A percentile compares a stretch with the other conserved stretches of the same genome.
Evolutionary conservation across 1,284 basidiomycete genomes (phyloP).

Genomic region (Apiotrichum siamense): DNA sequence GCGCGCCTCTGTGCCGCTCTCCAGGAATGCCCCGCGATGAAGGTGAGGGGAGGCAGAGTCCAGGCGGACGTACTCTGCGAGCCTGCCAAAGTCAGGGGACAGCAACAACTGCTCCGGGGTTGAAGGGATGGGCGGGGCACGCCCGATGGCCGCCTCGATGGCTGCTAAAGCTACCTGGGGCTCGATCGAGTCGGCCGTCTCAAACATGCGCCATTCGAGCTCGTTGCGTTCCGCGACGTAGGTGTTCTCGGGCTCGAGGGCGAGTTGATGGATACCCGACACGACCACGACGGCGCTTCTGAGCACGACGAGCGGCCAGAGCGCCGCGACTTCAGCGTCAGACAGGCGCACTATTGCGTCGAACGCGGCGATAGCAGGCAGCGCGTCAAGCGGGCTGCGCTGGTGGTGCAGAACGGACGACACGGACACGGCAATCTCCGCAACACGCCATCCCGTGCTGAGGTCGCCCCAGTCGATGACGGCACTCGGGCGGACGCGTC

Average conservation of each 20-base stretch:
- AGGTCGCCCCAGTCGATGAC: constrained; percentile 18
- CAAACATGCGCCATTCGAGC: constrained; percentile 11
- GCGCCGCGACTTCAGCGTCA: constrained; percentile 8
- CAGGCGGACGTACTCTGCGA: not conserved
- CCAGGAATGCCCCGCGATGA: not conserved
- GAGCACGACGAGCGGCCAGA: constrained; percentile 13
- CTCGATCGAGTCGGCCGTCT: not conserved
- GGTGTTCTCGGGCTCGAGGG: constrained; percentile 5
- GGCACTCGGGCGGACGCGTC: not conserved
- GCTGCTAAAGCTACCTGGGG: not conserved
- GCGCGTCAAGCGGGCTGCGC: not conserved
- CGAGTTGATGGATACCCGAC: constrained; percentile 3
- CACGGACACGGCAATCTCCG: constrained; percentile 10
- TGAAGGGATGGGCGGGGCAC: not conserved
- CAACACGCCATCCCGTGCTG: constrained; percentile 8
- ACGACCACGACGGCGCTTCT: constrained; percentile 8
- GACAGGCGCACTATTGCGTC: not conserved
- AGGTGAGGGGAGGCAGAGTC: constrained; percentile 4
- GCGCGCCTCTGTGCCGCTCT: not conserved
- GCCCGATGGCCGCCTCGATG: not conserved
- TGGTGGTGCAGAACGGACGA: constrained; percentile 10
- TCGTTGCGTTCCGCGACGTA: constrained; percentile 5
- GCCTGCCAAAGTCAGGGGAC: no score
- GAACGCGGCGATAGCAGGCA: constrained; percentile 9
- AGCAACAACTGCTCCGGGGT: not conserved